Evolutionary conservation across 208 protist genomes (phyloP).

Genomic region (Vickermania spadyakhi): DNA sequence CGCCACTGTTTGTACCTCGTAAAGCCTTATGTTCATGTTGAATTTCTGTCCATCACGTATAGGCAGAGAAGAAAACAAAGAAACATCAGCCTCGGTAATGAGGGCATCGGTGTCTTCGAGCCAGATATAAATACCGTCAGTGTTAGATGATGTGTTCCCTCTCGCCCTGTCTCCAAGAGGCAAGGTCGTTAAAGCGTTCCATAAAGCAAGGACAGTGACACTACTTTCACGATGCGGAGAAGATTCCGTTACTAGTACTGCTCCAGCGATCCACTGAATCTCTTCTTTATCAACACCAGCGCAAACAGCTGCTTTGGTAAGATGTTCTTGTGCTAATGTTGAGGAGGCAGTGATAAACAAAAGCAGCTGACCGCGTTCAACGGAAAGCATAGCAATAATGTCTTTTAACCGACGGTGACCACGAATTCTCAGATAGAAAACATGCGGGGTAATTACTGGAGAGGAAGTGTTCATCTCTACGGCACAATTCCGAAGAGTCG

Average conservation of each 20-base stretch:
- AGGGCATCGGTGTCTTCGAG: too few species aligned
- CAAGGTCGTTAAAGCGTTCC: too few species aligned
- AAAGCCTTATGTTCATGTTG: background rate
- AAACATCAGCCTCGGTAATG: too few species aligned
- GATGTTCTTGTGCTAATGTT: constrained; percentile 42
- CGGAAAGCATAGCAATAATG: constrained; percentile 29
- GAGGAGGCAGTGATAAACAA: constrained; percentile 52
- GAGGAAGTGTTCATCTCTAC: background rate
- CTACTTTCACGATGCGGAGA: too few species aligned
- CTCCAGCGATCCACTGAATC: constrained; percentile 51
- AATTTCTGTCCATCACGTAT: background rate
- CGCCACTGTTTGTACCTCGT: background rate
- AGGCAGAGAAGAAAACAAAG: too few species aligned
- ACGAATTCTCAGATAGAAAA: constrained; percentile 27
- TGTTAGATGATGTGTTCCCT: too few species aligned
- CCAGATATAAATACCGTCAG: too few species aligned
- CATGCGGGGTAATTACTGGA: constrained; percentile 16
- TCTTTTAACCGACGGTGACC: constrained; percentile 47
- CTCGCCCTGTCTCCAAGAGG: too few species aligned
- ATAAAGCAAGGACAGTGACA: too few species aligned
- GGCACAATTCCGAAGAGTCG: constrained; percentile 11
- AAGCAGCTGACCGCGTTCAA: constrained; percentile 42
- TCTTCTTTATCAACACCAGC: constrained; percentile 10
- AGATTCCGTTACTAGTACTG: too few species aligned
- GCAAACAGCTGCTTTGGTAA: constrained; percentile 17